Evolutionary conservation across 257 asterid genomes (phyloP).

Genomic region (Lithospermum erythrorhizon): DNA sequence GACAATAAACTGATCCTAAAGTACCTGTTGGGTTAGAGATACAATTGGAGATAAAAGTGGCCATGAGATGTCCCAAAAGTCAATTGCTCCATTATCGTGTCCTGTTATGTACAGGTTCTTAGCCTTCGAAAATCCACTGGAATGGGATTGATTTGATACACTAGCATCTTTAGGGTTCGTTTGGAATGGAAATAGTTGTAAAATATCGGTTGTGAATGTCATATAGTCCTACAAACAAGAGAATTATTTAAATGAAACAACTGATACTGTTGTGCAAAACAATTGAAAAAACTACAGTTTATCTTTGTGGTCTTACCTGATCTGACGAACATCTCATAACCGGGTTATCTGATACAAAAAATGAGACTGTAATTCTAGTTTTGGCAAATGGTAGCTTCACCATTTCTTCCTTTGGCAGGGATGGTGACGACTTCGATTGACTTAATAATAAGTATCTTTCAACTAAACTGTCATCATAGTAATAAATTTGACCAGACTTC

Average conservation of each 20-base stretch:
- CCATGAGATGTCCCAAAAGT: constrained; percentile 85
- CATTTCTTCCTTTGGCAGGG: constrained; percentile 59
- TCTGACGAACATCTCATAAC: constrained; percentile 36
- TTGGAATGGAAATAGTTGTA: constrained; percentile 62
- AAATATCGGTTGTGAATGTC: constrained; percentile 32
- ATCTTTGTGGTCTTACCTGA: constrained; percentile 27
- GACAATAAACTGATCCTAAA: neutral
- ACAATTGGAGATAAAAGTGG: constrained; percentile 62
- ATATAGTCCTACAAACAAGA: constrained; percentile 40
- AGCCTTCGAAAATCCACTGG: constrained; percentile 47
- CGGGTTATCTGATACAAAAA: constrained; percentile 44
- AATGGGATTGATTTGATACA: constrained; percentile 28
- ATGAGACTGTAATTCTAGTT: constrained; percentile 58
- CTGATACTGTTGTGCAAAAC: neutral
- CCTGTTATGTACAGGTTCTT: constrained; percentile 70
- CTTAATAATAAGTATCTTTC: constrained; percentile 64
- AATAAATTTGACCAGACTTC: constrained; percentile 49
- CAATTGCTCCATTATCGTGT: constrained; percentile 64
- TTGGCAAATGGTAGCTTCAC: constrained; percentile 73
- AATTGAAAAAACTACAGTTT: neutral
- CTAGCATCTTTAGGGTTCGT: constrained; percentile 48
- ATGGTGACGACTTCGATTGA: constrained; percentile 67
- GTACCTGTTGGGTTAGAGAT: constrained; percentile 72
- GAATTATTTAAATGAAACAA: neutral
- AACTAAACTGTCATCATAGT: constrained; percentile 51